Evolutionary conservation across 2,329 filamentous ascomycete genomes (phyloP), one percentile per base, ranked within the genome.

Genomic region (Aspergillus pseudoterreus): DNA sequence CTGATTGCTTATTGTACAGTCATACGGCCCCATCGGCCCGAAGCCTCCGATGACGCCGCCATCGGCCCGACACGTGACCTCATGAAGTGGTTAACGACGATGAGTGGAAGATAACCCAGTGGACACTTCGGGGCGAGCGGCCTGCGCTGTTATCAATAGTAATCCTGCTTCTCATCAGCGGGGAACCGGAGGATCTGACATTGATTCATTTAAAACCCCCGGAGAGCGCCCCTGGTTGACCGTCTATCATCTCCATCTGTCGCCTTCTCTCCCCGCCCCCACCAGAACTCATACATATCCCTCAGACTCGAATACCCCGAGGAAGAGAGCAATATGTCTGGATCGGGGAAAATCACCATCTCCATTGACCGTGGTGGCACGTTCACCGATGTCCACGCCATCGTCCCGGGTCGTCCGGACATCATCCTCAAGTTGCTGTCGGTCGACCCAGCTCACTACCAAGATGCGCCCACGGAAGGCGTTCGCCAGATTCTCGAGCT

Each of bases 401-500:
- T 69, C 42, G 66, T 71, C 11, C 68, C 69, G 41, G 68, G 70
- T 43, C 60, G 51, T 22, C 58, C 65, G 10, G 70, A 72, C 43
- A 70, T 73, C 44, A 68, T 73, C 30, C 49, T 73, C 17, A 73
- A 73, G 58, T 57, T 73, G 4, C 63, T 73, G 2, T 72, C 71
- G 8, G 70, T 72, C 9, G 69, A 72, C 51, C 69, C 71, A 33
- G 60, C 63, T 48, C 69, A 73, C 45, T 73, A 72, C 43, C 61
- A 71, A 52, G 71, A 73, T 69, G 71, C 71, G 88, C 41, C 91
- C 88, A 75, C 81, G 84, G 63, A 96, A 91, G 72, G 91, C 84
- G 59, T 91, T 89, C 76, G 85, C 60, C 92, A 92, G 63, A 89
- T 89, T 15, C 56, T 72, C 17, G 71, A 74, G 60, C 57, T 67